Evolutionary conservation across 2,329 filamentous ascomycete genomes (phyloP).

Genomic region (Fragosphaeria purpurea): DNA sequence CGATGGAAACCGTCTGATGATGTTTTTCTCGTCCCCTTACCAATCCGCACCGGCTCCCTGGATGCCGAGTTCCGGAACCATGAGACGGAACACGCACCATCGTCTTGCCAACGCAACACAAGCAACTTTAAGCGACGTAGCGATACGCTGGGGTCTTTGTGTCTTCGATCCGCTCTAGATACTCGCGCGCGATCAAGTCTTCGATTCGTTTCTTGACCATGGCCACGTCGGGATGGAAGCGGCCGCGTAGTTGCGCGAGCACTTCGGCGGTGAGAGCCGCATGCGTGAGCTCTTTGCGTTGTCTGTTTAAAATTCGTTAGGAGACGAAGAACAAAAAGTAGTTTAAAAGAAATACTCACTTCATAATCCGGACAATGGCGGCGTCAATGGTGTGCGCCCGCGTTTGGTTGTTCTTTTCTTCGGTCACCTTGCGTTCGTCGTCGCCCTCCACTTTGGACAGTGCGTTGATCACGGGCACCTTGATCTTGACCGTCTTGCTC

Average conservation of each 20-base stretch:
- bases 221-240: slow-evolving; percentile 66
- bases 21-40: too few species aligned
- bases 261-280: slow-evolving; percentile 62
- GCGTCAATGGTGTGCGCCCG: slow-evolving; percentile 64
- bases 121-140: slow-evolving; percentile 51
- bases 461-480: slow-evolving; percentile 73
- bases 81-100: too few species aligned
- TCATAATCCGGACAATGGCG: slow-evolving; percentile 74
- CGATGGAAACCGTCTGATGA: too few species aligned
- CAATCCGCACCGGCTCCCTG: too few species aligned
- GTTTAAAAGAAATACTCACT: slow-evolving; percentile 42
- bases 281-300: slow-evolving; percentile 63
- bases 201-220: slow-evolving; percentile 79
- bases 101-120: too few species aligned
- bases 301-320: slow-evolving; percentile 37
- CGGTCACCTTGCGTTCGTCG: slow-evolving; percentile 58
- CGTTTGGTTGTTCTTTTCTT: slow-evolving; percentile 65
- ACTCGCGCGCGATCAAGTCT: slow-evolving; percentile 65
- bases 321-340: not conserved
- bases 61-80: too few species aligned
- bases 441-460: slow-evolving; percentile 77
- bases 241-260: slow-evolving; percentile 54
- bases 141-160: slow-evolving; percentile 54
- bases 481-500: slow-evolving; percentile 78
- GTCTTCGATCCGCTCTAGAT: slow-evolving; percentile 64